Percentiles rank a stretch among this genome's conserved stretches.
These are phyloP conservation scores for Medicago arabica DNA, from an alignment of 306 rosid genomes.

Conservation along the genomic window DNA sequence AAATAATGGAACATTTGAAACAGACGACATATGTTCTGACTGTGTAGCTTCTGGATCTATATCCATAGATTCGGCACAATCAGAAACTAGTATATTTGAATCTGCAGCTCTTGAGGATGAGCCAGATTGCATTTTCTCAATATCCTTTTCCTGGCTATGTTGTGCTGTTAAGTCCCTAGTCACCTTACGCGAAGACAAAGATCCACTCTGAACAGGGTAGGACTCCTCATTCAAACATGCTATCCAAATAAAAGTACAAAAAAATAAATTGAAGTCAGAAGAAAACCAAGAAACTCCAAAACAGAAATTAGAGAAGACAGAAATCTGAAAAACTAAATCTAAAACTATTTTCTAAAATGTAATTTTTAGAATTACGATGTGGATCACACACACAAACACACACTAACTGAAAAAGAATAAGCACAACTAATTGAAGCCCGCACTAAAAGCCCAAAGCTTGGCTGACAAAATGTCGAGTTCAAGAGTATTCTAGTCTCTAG, in stretches of 20 bases:
- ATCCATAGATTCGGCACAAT: constrained; percentile 54
- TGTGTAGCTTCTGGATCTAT: constrained; percentile 65
- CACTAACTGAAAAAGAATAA: too few species aligned
- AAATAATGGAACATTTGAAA: constrained; percentile 50
- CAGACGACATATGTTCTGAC: constrained; percentile 54
- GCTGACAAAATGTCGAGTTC: too few species aligned
- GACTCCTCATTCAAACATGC: constrained; percentile 90
- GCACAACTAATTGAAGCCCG: too few species aligned
- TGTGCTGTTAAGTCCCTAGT: constrained; percentile 56
- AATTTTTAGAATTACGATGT: too few species aligned
- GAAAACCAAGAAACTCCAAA: too few species aligned
- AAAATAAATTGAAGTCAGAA: constrained; percentile 1
- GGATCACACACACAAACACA: too few species aligned
- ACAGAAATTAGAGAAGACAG: too few species aligned
- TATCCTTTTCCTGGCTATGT: constrained; percentile 65
- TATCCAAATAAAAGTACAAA: constrained; percentile 43
- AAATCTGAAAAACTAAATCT: too few species aligned
- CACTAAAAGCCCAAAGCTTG: too few species aligned
- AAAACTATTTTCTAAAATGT: too few species aligned
- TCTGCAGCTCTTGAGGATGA: constrained; percentile 61
- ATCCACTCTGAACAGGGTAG: constrained; percentile 70
- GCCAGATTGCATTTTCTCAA: constrained; percentile 58
- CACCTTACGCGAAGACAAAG: constrained; percentile 66
- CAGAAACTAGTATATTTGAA: constrained; percentile 50
- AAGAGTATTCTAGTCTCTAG: too few species aligned